Evolutionary conservation across 495 filamentous ascomycete species (phyloP), one percentile per base, ranked within the genome.

Genomic region (Aspergillus biplanus): DNA sequence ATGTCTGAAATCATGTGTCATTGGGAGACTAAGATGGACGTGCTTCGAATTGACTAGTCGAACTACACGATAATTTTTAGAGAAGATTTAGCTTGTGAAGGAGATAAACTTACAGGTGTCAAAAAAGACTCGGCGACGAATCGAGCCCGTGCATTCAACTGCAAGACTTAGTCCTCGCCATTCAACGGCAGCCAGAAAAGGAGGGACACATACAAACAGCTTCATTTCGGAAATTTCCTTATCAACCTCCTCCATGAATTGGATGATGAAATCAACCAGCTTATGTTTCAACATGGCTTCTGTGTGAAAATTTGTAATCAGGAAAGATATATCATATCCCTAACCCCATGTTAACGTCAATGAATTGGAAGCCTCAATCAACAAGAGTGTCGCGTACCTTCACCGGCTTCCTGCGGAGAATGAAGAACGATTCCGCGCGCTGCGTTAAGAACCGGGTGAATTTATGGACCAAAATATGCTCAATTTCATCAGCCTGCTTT

Each of bases 161-260:
- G 68, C 18, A 15, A 16, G 15, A 11, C 50, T 80, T 62, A 75
- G 67, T 46, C 66, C 53, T 11, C 5, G n/a, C 15, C 9, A 11
- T 21, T 12, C 18, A 33, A 62, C 21, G 49, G 13, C n/a, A 33
- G 7, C 59, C 73, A 72, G 47, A 74, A 11, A 7, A 3, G n/a
- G 39, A 65, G 15, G 15, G 9, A 11, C 21, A 83, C 92, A 55
- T 86, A 98, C 94, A 77, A 98, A 99, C 64, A 99, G 86, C 86
- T 99, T 99, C 95, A 98, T 97, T 78, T 98, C 96, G 1, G 94
- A 98, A 56, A 98, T 98, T 76, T 99, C 96, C 81, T 98, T 98
- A 71, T 98, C 95, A 33, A 98, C 95, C 71, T 99, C 96, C 78
- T 98, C 94, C 93, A 98, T 97, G 60, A 97, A 98, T 66, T 97